Percentiles rank a stretch among this genome's conserved stretches.
Evolutionary conservation across 805 yeast genomes (phyloP).

Genomic region (Yamadazyma laniorum): DNA sequence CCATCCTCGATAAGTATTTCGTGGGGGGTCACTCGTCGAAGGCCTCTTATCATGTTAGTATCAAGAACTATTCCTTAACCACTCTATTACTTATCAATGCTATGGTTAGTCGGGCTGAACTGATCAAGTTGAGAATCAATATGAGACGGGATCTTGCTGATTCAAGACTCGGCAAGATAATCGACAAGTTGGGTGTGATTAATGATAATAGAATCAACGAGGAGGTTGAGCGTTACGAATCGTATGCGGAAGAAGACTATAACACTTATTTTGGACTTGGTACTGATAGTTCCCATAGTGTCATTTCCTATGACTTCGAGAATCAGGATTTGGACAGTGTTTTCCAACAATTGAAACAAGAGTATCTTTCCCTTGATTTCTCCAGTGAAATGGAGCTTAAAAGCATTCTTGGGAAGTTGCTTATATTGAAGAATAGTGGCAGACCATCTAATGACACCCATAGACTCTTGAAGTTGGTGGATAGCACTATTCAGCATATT

Average conservation of each 20-base stretch:
- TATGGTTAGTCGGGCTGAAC: conserved; percentile 27
- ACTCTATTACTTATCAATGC: conserved; percentile 37
- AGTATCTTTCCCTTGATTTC: conserved; percentile 5
- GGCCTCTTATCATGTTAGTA: conserved; percentile 13
- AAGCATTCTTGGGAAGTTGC: conserved; percentile 24
- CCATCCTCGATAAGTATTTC: conserved; percentile 30
- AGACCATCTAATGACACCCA: conserved; percentile 23
- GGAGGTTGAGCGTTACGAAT: conserved; percentile 39
- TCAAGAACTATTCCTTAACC: conserved; percentile 34
- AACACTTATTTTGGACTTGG: conserved; percentile 16
- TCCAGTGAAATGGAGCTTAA: conserved; percentile 16
- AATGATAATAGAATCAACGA: conserved; percentile 31
- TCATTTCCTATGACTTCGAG: conserved; percentile 5
- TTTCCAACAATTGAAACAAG: conserved; percentile 12
- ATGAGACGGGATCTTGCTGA: conserved; percentile 38
- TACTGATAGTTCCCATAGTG: conserved; percentile 8
- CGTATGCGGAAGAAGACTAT: conserved; percentile 39
- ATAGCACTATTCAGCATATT: conserved; percentile 31
- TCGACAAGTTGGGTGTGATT: conserved; percentile 33
- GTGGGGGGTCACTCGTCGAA: conserved; percentile 14
- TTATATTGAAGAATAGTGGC: conserved; percentile 23
- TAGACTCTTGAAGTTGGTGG: conserved; percentile 26
- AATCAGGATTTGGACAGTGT: conserved; percentile 14
- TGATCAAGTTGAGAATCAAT: conserved; percentile 25
- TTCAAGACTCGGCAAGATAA: conserved; percentile 32